Evolutionary conservation across 73 alveolate species (phyloP).

Genomic region (Blepharisma stoltei): DNA sequence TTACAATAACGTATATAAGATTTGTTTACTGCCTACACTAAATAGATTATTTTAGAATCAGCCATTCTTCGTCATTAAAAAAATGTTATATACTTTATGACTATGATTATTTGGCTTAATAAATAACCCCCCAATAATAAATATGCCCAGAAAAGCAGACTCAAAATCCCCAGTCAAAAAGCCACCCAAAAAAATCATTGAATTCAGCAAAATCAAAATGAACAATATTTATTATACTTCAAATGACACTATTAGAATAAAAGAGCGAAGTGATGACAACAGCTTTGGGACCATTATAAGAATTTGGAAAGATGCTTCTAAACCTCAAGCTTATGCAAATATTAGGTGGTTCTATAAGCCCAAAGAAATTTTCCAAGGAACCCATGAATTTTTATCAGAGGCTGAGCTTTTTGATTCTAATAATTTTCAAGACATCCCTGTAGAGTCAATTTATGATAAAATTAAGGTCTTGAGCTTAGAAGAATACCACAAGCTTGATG

Average conservation of each 20-base stretch:
- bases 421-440: background rate
- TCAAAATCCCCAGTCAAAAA: too few relatives aligned
- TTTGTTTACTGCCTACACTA: too few relatives aligned
- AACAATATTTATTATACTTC: background rate
- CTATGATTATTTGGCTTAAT: too few relatives aligned
- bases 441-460: slow-evolving; percentile 10
- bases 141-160: too few relatives aligned
- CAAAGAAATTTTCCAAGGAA: background rate
- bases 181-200: background rate
- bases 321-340: background rate
- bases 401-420: slow-evolving; percentile 13
- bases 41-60: too few relatives aligned
- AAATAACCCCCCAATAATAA: too few relatives aligned
- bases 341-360: slow-evolving; percentile 20
- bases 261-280: background rate
- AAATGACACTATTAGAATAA: background rate
- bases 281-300: background rate
- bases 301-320: background rate
- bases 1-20: too few relatives aligned
- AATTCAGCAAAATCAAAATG: background rate
- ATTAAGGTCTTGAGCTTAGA: background rate
- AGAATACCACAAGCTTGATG: background rate
- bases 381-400: background rate
- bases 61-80: too few relatives aligned
- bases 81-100: too few relatives aligned